A percentile compares a stretch with the other conserved stretches of the same genome.
Evolutionary conservation across 2,329 filamentous ascomycete species (phyloP).

Genomic region (Ophiostoma piceae): DNA sequence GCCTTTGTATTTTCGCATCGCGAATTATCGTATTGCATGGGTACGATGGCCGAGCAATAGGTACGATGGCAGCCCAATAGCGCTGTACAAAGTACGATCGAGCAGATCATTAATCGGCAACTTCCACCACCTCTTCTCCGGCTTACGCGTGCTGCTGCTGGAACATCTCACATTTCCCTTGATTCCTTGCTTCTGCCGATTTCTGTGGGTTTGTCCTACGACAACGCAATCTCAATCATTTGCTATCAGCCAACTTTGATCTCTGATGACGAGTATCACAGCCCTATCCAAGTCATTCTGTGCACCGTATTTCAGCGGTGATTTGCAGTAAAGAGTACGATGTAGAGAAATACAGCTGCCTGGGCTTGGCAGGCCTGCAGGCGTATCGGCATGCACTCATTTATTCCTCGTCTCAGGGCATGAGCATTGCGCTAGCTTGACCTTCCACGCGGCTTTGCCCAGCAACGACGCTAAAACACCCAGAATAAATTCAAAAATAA

Average conservation of each 20-base stretch:
- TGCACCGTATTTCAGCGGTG: background rate
- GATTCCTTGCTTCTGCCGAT: background rate
- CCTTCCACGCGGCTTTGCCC: slow-evolving; percentile 11
- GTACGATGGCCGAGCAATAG: too few species aligned
- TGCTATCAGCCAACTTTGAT: background rate
- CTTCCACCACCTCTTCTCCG: background rate
- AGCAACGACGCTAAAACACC: slow-evolving; percentile 22
- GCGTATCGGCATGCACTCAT: background rate
- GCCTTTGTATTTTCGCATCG: background rate
- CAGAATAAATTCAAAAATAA: background rate
- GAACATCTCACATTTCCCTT: background rate
- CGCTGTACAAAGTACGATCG: background rate
- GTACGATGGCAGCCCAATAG: background rate
- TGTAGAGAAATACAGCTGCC: background rate
- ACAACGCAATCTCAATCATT: background rate
- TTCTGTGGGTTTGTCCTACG: background rate
- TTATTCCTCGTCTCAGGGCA: background rate
- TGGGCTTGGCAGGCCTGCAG: background rate
- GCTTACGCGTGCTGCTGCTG: background rate
- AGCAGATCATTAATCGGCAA: background rate
- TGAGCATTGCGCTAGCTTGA: background rate
- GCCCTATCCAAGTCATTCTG: background rate
- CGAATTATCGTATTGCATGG: background rate
- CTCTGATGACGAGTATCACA: background rate
- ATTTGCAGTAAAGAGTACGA: too few species aligned